Evolutionary conservation across 176 grass and related monocot species (phyloP), one percentile per base, ranked within the genome.

Genomic region (Cocos nucifera): DNA sequence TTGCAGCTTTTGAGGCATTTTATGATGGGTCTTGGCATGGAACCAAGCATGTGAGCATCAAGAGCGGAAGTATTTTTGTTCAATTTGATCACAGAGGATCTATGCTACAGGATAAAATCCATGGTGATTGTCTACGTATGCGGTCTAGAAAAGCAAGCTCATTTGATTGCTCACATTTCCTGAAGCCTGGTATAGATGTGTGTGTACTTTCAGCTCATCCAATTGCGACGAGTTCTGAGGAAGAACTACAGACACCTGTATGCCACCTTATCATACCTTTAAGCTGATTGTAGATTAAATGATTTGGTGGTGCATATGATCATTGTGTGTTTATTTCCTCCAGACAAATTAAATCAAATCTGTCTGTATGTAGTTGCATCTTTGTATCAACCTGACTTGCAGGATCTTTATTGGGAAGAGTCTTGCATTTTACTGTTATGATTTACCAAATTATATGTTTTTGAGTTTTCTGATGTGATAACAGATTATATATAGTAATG

Each of bases 1-100:
- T 71, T 79, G 56, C 75, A 96, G 91, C 86, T 23, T 96, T 96
- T 52, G 86, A 96, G 62, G 80, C 71, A 52, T 79, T 90, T 69
- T 65, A 84, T 62, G 32, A 74, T 22, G 91, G 91, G 8, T 87
- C 83, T 14, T 90, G 91, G 91, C 91, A 90, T 74, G 86, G 71
- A 58, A 71, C 76, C 50, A 67, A 79, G 76, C 68, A 69, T 63
- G 69, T 96, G 67, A 76, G 60, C 64, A 82, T 96, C 85, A 75
- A 77, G 73, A 62, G 73, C 54, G 86, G 91, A 3, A 21, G 57
- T 28, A 62, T 86, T 15, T 77, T 69, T 59, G 72, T 87, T 39
- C 76, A 71, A 51, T 75, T 86, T 56, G 44, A 59, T 50, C 21
- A 54, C 59, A 55, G 58, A 30, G 74, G 69, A 51, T 70, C 72